phyloP scores from a whole-genome alignment of 2,329 filamentous ascomycete genomes.

The Claviceps citrina region DNA sequence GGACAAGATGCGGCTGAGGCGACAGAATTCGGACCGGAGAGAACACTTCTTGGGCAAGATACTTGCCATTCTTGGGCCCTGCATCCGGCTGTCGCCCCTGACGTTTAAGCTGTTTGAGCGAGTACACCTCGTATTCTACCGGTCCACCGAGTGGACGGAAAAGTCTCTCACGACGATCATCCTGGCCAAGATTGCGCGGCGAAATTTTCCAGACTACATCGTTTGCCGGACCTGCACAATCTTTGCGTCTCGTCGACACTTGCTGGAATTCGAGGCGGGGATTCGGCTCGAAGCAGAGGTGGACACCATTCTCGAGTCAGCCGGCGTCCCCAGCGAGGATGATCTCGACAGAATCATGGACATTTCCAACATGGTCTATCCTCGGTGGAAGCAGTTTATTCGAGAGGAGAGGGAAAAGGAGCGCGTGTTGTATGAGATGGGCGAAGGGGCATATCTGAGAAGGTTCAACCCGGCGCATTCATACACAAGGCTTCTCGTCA shows the following conservation, averaged over 20 bases:
- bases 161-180: conserved; percentile 94
- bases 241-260: conserved; percentile 56
- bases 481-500: conserved; percentile 85
- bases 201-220: conserved; percentile 80
- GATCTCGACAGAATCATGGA: conserved; percentile 53
- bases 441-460: conserved; percentile 77
- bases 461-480: conserved; percentile 85
- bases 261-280: conserved; percentile 82
- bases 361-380: conserved; percentile 59
- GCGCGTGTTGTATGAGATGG: conserved; percentile 58
- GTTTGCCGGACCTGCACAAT: conserved; percentile 83
- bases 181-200: conserved; percentile 70
- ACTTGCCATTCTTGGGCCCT: conserved; percentile 60
- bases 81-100: conserved; percentile 60
- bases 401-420: conserved; percentile 65
- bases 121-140: conserved; percentile 89
- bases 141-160: conserved; percentile 92
- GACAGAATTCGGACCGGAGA: conserved; percentile 45
- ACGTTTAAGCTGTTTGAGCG: conserved; percentile 76
- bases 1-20: conserved; percentile 9
- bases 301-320: conserved; percentile 69
- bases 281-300: conserved; percentile 68
- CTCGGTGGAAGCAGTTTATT: conserved; percentile 63
- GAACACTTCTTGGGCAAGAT: conserved; percentile 66
- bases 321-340: conserved; percentile 50